Evolutionary conservation across 768 basidiomycete species (phyloP).

Genomic region (Amanita molliuscula): DNA sequence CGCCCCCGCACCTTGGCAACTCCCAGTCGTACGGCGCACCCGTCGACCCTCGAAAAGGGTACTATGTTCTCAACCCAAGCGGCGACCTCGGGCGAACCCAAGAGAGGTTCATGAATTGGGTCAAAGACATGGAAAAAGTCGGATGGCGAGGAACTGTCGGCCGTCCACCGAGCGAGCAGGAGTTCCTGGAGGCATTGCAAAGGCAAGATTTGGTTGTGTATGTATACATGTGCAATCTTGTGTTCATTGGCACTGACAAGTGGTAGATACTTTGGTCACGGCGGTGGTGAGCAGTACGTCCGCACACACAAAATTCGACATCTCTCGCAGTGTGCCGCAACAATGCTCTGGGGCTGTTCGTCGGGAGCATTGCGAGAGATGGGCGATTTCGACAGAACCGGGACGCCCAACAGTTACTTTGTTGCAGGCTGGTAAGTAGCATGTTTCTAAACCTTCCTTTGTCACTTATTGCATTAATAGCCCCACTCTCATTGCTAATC

Average conservation of each 20-base stretch:
- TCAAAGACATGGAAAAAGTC: slow-evolving; percentile 52
- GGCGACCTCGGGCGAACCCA: slow-evolving; percentile 84
- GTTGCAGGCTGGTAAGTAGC: slow-evolving; percentile 83
- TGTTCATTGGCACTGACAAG: not conserved
- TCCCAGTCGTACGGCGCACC: slow-evolving; percentile 32
- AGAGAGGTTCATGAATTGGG: slow-evolving; percentile 71
- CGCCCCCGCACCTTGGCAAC: slow-evolving; percentile 6
- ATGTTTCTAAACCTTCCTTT: not conserved
- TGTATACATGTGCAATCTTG: slow-evolving; percentile 21
- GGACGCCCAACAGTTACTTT: slow-evolving; percentile 94
- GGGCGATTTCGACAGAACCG: slow-evolving; percentile 89
- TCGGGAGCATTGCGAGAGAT: slow-evolving; percentile 81
- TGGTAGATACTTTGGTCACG: slow-evolving; percentile 93
- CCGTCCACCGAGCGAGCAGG: slow-evolving; percentile 69
- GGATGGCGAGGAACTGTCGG: slow-evolving; percentile 86
- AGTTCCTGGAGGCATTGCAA: slow-evolving; percentile 64
- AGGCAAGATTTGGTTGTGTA: slow-evolving; percentile 85
- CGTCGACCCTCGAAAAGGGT: slow-evolving; percentile 62
- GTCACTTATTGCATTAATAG: slow-evolving; percentile 25
- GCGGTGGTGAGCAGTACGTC: slow-evolving; percentile 90
- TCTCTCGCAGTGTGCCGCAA: slow-evolving; percentile 78
- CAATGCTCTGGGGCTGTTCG: slow-evolving; percentile 99
- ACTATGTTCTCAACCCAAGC: slow-evolving; percentile 85
- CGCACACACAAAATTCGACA: slow-evolving; percentile 79
- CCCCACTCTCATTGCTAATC: slow-evolving; percentile 85